Base-by-base conservation (phyloP, 441 rosid genomes). In the Arabidopsis lyrata region DNA sequence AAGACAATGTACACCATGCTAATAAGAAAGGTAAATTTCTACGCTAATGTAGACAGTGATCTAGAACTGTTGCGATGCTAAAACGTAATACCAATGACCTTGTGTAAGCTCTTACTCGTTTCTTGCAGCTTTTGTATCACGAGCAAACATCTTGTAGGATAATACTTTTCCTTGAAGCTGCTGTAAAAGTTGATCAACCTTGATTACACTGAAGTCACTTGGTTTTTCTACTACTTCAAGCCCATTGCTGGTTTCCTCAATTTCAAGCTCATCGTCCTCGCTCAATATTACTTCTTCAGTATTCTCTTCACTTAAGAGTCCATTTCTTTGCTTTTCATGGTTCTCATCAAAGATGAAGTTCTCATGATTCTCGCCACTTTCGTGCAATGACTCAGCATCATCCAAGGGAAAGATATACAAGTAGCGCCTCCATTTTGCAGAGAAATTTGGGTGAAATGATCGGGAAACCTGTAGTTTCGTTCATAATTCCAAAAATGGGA, bases 391-490 rank as follows among this genome's bases (percentile, higher is more conserved):
- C 62, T 78, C 86, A 53, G 29, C 82, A 61, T 75, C 82, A 73
- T 78, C 85, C 50, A 96, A 74, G 52, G 99, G 99, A 83, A 93
- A 91, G 29, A 90, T 84, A 80, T 96, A 96, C 50, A 91, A 80
- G 81, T 96, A 96, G 49, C 86, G 93, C 81, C 97, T 93, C 98
- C 99, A 93, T 77, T 89, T 93, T 56, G 99, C 99, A 74, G 96
- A 86, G 76, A 96, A 93, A 78, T 96, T 96, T 38, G 99, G 97
- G 81, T 96, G 99, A 80, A 96, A 96, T 54, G 65, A 81, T 66
- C 97, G 94, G 24, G 97, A 87, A 68, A 96, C 97, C 99, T 95
- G 63, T 60, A 79, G 44, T 27, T 70, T 70, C 18, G 56, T 52
- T 53, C 42, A 73, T 50, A 47, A 39, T 48, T 56, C 18, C 11